Percentiles rank a stretch among this genome's conserved stretches.
phyloP scores from a whole-genome alignment of 805 yeast species.

The Yamadazyma sp. region DNA sequence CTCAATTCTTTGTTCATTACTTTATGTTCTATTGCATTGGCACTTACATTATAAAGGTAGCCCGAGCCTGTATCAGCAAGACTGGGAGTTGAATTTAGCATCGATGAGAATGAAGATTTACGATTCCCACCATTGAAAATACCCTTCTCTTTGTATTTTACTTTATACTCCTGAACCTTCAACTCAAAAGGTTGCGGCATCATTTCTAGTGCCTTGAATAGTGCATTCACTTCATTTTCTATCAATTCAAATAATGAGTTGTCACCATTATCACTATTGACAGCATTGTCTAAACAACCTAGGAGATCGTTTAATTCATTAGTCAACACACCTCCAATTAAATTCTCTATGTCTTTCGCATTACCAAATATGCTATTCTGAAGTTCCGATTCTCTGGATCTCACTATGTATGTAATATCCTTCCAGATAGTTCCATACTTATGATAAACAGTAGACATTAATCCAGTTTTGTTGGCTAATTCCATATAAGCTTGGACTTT shows the following conservation, averaged over 20 bases:
- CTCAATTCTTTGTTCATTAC: background rate
- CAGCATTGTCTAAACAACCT: background rate
- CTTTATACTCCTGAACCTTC: constrained; percentile 2
- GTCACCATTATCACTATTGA: background rate
- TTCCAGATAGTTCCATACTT: constrained; percentile 26
- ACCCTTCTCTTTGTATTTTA: constrained; percentile 2
- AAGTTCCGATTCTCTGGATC: constrained; percentile 26
- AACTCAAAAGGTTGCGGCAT: constrained; percentile 4
- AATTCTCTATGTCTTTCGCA: constrained; percentile 1
- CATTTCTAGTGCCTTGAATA: constrained; percentile 12
- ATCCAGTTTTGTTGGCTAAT: constrained; percentile 21
- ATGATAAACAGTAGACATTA: constrained; percentile 26
- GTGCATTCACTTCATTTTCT: constrained; percentile 22
- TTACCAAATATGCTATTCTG: constrained; percentile 9
- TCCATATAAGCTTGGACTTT: constrained; percentile 27
- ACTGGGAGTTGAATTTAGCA: background rate
- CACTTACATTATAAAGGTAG: constrained; percentile 10
- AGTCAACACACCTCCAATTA: constrained; percentile 5
- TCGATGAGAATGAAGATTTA: background rate
- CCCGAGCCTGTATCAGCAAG: constrained; percentile 6
- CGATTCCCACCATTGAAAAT: background rate
- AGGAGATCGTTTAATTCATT: constrained; percentile 8
- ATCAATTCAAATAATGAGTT: constrained; percentile 10
- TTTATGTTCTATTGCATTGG: constrained; percentile 15
- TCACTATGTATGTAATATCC: constrained; percentile 19